A percentile compares a stretch with the other conserved stretches of the same genome.
Evolutionary conservation across 495 filamentous ascomycete species (phyloP).

Genomic region (Lentithecium fluviatile): DNA sequence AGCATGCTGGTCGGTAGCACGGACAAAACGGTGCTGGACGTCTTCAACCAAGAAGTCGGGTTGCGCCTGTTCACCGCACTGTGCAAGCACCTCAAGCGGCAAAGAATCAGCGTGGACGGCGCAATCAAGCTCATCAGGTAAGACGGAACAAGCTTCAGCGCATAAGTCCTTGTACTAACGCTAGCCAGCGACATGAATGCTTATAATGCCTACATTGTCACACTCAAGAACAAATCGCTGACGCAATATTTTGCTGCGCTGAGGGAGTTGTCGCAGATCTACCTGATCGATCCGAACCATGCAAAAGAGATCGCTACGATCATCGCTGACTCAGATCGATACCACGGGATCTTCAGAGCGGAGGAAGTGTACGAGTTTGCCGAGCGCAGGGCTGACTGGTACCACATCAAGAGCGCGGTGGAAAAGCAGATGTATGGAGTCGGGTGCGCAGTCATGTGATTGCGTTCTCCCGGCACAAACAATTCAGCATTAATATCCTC

Average conservation of each 20-base stretch:
- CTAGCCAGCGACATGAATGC: slow-evolving; percentile 79
- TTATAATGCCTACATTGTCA: slow-evolving; percentile 80
- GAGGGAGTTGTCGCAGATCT: slow-evolving; percentile 91
- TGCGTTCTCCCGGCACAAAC: neutral
- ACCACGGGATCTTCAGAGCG: slow-evolving; percentile 85
- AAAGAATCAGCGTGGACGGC: slow-evolving; percentile 85
- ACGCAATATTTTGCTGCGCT: slow-evolving; percentile 88
- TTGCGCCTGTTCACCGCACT: slow-evolving; percentile 83
- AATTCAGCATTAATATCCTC: neutral
- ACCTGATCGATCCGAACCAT: slow-evolving; percentile 81
- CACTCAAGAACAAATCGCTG: slow-evolving; percentile 77
- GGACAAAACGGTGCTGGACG: slow-evolving; percentile 95
- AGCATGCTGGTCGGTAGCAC: slow-evolving; percentile 88
- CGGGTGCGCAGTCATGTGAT: slow-evolving; percentile 83
- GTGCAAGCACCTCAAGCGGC: slow-evolving; percentile 96
- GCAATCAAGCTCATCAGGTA: slow-evolving; percentile 87
- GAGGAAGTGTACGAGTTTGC: slow-evolving; percentile 99
- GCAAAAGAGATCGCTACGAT: slow-evolving; percentile 94
- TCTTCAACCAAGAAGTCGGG: slow-evolving; percentile 98
- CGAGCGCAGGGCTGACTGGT: slow-evolving; percentile 93
- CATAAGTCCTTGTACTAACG: slow-evolving; percentile 11
- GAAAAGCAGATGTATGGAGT: slow-evolving; percentile 98
- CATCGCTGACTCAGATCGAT: slow-evolving; percentile 88
- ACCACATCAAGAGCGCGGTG: slow-evolving; percentile 76
- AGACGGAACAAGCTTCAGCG: slow-evolving; percentile 8